Base-by-base conservation (phyloP, 495 filamentous ascomycete genomes). In the Tuber brumale region DNA sequence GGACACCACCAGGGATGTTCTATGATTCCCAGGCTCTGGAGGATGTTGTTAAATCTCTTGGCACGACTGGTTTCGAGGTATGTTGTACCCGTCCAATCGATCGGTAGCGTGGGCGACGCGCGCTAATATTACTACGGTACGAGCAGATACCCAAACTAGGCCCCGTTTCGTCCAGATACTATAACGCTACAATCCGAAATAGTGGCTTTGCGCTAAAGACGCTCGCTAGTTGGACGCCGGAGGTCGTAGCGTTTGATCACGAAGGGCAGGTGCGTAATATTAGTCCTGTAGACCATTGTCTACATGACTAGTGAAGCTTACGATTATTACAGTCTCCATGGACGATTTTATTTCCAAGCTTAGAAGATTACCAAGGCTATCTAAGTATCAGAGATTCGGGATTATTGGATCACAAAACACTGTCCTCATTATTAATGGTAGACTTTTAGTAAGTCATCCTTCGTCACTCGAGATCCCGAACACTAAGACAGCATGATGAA, bases 341-440 rank as follows among this genome's bases (percentile, higher is more conserved):
- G 74, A 61, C 39, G 16, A 71, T 76, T n/a, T n/a, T 76, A 76
- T 46, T 72, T 72, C 70, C 74, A 57, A 76, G 74, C 37, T 9
- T 72, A 43, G 74, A 76, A 57, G 74, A 76, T 48, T 31, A 14
- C 37, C 45, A 72, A 35, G 74, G 74, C 57, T 70, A 71, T 35
- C 61, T 61, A 21, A 43, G 23, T 16, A 69, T 76, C 35, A 39
- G 44, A 43, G 66, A 16, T n/a, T 44, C 45, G 57, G n/a, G 2
- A 7, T n/a, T 76, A 41, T 57, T 76, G 21, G 18, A 23, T 45
- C 46, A 41, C 10, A 57, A 61, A 35, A 42, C 71, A 39, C 46
- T 76, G n/a, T 23, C 72, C 16, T 57, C 74, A 46, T 44, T 76
- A 71, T 71, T 76, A 14, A 76, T 76, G 74, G 45, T 76, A 7